Conservation (phyloP, 768 basidiomycete species). For the Albatrellus ellisii region DNA sequence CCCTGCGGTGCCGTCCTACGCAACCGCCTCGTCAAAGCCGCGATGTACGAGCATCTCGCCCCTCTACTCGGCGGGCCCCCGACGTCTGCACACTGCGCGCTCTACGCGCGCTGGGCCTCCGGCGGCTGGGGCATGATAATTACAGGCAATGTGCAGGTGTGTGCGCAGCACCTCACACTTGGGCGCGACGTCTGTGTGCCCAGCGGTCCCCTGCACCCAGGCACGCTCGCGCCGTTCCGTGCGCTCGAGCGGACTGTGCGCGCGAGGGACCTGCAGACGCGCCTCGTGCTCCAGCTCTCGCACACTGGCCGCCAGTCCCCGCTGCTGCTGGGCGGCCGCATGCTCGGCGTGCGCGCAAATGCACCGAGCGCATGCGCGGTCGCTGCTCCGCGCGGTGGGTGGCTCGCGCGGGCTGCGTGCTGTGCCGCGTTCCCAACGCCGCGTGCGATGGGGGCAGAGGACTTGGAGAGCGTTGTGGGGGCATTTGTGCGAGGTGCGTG, state of each 20-base stretch:
- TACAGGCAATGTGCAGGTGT: slow-evolving; percentile 77
- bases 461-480: slow-evolving; percentile 48
- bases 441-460: slow-evolving; percentile 36
- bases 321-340: slow-evolving; percentile 58
- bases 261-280: background rate
- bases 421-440: slow-evolving; percentile 51
- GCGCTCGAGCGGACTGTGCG: slow-evolving; percentile 37
- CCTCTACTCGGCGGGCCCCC: slow-evolving; percentile 57
- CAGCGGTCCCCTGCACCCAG: slow-evolving; percentile 31
- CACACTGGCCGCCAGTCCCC: slow-evolving; percentile 78
- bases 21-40: slow-evolving; percentile 40
- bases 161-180: slow-evolving; percentile 44
- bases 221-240: slow-evolving; percentile 36
- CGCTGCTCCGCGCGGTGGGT: slow-evolving; percentile 5
- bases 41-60: slow-evolving; percentile 81
- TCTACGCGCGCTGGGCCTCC: slow-evolving; percentile 67
- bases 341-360: slow-evolving; percentile 42
- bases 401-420: slow-evolving; percentile 28
- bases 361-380: slow-evolving; percentile 45
- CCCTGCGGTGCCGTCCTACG: slow-evolving; percentile 8
- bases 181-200: slow-evolving; percentile 61
- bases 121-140: slow-evolving; percentile 82
- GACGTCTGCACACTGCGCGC: slow-evolving; percentile 40
- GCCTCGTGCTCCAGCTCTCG: slow-evolving; percentile 61
- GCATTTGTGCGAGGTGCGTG: slow-evolving; percentile 56